These are phyloP conservation scores for Blastomyces parvus DNA, from an alignment of 2,329 filamentous ascomycete species.

Conservation along the genomic window DNA sequence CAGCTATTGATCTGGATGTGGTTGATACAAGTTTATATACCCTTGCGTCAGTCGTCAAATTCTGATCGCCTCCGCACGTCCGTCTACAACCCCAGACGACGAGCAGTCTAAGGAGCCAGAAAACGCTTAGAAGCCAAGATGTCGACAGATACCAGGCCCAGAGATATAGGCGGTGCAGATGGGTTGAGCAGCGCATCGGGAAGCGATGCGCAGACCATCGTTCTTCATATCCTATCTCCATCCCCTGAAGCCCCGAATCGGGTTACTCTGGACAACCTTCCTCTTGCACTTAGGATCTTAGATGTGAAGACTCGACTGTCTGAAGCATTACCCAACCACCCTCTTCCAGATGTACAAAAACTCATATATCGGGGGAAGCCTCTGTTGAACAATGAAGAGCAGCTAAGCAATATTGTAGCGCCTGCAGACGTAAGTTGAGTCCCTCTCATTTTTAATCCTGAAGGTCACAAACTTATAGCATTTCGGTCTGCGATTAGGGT, in stretches of 20 bases:
- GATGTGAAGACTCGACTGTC: slow-evolving; percentile 46
- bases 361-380: slow-evolving; percentile 51
- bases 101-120: background rate
- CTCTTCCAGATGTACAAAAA: slow-evolving; percentile 41
- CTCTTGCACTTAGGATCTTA: slow-evolving; percentile 38
- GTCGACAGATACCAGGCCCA: background rate
- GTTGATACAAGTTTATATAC: background rate
- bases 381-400: slow-evolving; percentile 41
- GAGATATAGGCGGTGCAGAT: background rate
- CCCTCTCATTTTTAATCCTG: background rate
- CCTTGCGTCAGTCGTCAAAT: background rate
- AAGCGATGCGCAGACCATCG: slow-evolving; percentile 17
- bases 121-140: slow-evolving; percentile 1
- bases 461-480: slow-evolving; percentile 1
- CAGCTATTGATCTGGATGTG: background rate
- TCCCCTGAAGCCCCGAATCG: slow-evolving; percentile 30
- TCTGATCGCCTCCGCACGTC: background rate
- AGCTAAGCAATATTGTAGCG: slow-evolving; percentile 43
- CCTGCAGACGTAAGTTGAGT: slow-evolving; percentile 38
- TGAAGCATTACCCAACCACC: slow-evolving; percentile 39
- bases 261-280: slow-evolving; percentile 30
- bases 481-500: slow-evolving; percentile 3
- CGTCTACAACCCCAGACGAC: no score
- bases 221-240: slow-evolving; percentile 35
- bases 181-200: slow-evolving; percentile 4